phyloP scores from a whole-genome alignment of 495 filamentous ascomycete genomes.

The Penicillium crystallinum region DNA sequence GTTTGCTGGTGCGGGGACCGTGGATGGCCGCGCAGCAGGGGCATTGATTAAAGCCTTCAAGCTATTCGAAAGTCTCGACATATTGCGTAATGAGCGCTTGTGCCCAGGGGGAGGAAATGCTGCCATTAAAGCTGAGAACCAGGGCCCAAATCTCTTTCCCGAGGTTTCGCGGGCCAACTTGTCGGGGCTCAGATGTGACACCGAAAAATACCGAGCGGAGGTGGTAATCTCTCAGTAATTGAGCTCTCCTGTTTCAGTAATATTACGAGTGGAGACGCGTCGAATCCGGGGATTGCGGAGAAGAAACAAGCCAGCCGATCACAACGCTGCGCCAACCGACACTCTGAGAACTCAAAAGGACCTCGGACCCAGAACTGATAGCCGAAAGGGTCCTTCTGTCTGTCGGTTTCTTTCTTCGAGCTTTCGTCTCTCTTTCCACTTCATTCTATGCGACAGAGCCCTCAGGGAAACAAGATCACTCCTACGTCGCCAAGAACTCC shows the following conservation, averaged over 20 bases:
- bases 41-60: conserved; percentile 71
- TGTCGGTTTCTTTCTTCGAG: not conserved
- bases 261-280: not conserved
- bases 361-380: conserved; percentile 11
- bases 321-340: not conserved
- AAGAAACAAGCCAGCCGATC: not conserved
- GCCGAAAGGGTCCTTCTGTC: conserved; percentile 1
- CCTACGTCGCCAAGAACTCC: not conserved
- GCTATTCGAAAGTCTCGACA: conserved; percentile 63
- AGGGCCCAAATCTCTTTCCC: not conserved
- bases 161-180: not conserved
- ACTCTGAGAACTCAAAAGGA: not conserved
- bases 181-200: conserved; percentile 8
- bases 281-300: conserved; percentile 6
- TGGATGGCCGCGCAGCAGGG: conserved; percentile 59
- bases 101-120: not conserved
- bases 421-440: not conserved
- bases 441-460: not conserved
- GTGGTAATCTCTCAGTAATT: not conserved
- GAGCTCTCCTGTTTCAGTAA: not conserved
- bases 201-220: conserved; percentile 3
- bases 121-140: conserved; percentile 2
- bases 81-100: conserved; percentile 18
- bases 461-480: not conserved
- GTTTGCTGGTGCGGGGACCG: conserved; percentile 54